Percentiles rank a stretch among this genome's conserved stretches.
Evolutionary conservation across 1,284 basidiomycete genomes (phyloP).

Genomic region (Phaffia rhodozyma): DNA sequence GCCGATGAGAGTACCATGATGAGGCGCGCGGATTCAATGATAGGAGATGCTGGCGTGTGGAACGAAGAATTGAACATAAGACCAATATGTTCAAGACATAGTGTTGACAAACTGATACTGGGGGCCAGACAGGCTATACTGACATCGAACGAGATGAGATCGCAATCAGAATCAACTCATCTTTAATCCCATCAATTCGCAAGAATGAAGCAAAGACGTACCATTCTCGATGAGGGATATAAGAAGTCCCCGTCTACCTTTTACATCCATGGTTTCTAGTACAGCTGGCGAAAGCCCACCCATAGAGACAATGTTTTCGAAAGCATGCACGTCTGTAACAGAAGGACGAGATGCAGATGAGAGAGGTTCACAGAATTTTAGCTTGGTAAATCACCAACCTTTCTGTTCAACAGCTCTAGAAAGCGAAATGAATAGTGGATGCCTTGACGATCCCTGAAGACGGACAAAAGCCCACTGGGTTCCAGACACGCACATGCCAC

Average conservation of each 20-base stretch:
- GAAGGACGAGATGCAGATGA: background rate
- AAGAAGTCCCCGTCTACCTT: background rate
- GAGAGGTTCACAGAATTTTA: background rate
- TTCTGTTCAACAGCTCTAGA: background rate
- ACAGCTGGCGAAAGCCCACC: background rate
- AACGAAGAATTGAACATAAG: too few relatives aligned
- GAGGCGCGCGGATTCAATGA: background rate
- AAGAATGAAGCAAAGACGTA: background rate
- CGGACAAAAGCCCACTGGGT: background rate
- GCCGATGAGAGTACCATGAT: background rate
- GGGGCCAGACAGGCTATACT: too few relatives aligned
- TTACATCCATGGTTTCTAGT: background rate
- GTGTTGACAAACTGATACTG: too few relatives aligned
- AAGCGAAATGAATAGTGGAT: background rate
- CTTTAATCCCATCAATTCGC: too few relatives aligned
- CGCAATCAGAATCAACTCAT: background rate
- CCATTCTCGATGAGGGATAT: conserved; percentile 6
- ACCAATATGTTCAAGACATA: too few relatives aligned
- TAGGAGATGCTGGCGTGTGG: too few relatives aligned
- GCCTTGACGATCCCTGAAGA: background rate
- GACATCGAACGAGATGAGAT: background rate
- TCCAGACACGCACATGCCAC: too few relatives aligned
- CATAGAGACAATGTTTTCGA: background rate
- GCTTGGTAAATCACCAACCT: background rate
- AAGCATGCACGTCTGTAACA: background rate